phyloP scores from a whole-genome alignment of 1,284 basidiomycete genomes.

The Bondarzewia mesenterica region DNA sequence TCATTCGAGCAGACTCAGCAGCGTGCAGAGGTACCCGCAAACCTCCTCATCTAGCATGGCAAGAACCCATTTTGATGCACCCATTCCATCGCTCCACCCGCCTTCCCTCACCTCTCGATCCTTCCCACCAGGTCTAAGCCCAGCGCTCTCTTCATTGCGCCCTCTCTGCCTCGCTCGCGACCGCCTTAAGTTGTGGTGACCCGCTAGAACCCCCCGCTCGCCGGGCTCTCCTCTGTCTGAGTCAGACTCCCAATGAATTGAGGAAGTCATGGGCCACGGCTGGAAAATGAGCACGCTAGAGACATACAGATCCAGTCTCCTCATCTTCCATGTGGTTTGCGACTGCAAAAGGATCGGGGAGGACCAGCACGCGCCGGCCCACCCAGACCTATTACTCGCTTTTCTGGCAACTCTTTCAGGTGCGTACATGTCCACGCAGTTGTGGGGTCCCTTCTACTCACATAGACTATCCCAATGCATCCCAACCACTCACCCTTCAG shows the following conservation, averaged over 20 bases:
- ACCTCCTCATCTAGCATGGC: too few relatives aligned
- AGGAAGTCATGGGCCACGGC: slow-evolving; percentile 2
- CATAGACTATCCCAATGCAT: slow-evolving; percentile 12
- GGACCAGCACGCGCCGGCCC: slow-evolving; percentile 10
- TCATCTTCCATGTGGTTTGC: slow-evolving; percentile 23
- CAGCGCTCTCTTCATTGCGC: slow-evolving; percentile 7
- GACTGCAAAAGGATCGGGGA: slow-evolving; percentile 18
- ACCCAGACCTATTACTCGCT: too few relatives aligned
- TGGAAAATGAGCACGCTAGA: slow-evolving; percentile 18
- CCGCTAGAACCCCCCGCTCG: not conserved
- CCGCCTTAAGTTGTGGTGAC: slow-evolving; percentile 15
- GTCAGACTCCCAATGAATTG: slow-evolving; percentile 14
- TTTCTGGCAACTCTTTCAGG: too few relatives aligned
- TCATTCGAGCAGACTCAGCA: too few relatives aligned
- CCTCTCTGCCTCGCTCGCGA: slow-evolving; percentile 16
- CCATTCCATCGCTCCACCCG: too few relatives aligned
- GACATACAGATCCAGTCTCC: slow-evolving; percentile 21
- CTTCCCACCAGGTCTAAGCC: not conserved
- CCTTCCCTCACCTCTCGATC: not conserved
- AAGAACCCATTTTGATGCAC: too few relatives aligned
- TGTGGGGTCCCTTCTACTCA: slow-evolving; percentile 2
- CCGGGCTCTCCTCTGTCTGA: not conserved
- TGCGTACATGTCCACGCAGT: too few relatives aligned
- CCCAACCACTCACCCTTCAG: too few relatives aligned
- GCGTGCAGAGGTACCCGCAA: too few relatives aligned